A percentile compares a stretch with the other conserved stretches of the same genome.
Evolutionary conservation across 1,284 basidiomycete species (phyloP).

Genomic region (Ceratobasidium sp.): DNA sequence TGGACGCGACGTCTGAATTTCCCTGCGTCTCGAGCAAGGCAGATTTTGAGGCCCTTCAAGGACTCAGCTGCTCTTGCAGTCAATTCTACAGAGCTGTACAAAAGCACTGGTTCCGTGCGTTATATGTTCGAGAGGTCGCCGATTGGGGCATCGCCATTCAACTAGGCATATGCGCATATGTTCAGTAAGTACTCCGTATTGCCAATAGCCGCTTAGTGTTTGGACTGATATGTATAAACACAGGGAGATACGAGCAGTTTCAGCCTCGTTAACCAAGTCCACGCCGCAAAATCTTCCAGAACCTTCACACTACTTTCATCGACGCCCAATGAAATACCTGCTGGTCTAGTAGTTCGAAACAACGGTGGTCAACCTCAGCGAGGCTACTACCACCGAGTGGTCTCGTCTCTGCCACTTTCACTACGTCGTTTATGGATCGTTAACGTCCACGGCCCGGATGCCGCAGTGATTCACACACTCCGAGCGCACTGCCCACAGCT

Average conservation of each 20-base stretch:
- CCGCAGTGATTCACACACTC: not conserved
- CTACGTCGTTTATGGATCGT: slow-evolving; percentile 15
- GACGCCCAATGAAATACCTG: not conserved
- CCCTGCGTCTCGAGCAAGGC: not conserved
- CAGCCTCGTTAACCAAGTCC: not conserved
- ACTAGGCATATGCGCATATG: slow-evolving; percentile 10
- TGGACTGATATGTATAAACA: not conserved
- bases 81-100: not conserved
- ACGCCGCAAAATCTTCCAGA: not conserved
- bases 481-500: slow-evolving; percentile 8
- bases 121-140: slow-evolving; percentile 3
- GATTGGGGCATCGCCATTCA: not conserved
- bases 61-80: not conserved
- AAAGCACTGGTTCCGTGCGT: not conserved
- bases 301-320: slow-evolving; percentile 20
- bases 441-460: slow-evolving; percentile 37
- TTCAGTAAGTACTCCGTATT: not conserved
- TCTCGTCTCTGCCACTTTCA: slow-evolving; percentile 4
- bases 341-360: not conserved
- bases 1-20: slow-evolving; percentile 16
- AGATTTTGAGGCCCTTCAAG: not conserved
- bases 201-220: not conserved
- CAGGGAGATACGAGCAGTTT: slow-evolving; percentile 15
- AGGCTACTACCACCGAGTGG: not conserved
- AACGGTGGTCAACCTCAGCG: not conserved